Base-by-base conservation (phyloP, 345 rosid species). In the Populus alba region DNA sequence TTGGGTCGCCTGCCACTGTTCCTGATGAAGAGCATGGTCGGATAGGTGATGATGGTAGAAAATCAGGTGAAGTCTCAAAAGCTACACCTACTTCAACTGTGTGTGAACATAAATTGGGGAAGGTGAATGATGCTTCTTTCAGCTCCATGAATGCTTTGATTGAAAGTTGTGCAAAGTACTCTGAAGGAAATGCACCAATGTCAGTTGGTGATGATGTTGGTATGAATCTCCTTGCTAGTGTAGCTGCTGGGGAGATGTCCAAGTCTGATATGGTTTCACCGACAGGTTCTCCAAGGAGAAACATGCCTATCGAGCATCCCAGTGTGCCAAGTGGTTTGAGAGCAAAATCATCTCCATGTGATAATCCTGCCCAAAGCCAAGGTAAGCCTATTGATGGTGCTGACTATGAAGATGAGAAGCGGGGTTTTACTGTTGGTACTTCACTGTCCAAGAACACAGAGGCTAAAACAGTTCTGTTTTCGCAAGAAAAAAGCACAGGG, bases 141-240 rank as follows among this genome's bases (percentile, higher is more conserved):
- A 87, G 92, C 71, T 88, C 96, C 49, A 93, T 95, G 77, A 87
- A 92, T 90, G 97, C 97, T 55, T 79, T 96, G 80, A 83, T 92
- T 78, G 99, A 96, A 81, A 96, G 98, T 76, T 94, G 98, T 85
- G 95, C 79, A 2, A 90, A 92, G 83, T 82, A 81, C 70, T 88
- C 96, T 1, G 95, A 92, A 81, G 86, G 90, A 29, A 87, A 74
- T 86, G 86, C 81, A 13, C 81, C 84, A 39, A 41, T 82, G 66
- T 84, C 95, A 12, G 83, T 81, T 79, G 89, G 86, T 8, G 99
- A 96, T 87, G 97, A 94, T 84, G 88, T 87, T 75, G 99, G 98
- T 74, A 96, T 96, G 97, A 94, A 94, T 84, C 87, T 96, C 77
- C 93, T 96, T 75, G 99, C 99, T 62, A 94, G 86, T 83, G 98